Percentiles rank a stretch among this genome's conserved stretches.
Conservation (phyloP, 2,329 filamentous ascomycete species). For the Leptoxyphium fumago region DNA sequence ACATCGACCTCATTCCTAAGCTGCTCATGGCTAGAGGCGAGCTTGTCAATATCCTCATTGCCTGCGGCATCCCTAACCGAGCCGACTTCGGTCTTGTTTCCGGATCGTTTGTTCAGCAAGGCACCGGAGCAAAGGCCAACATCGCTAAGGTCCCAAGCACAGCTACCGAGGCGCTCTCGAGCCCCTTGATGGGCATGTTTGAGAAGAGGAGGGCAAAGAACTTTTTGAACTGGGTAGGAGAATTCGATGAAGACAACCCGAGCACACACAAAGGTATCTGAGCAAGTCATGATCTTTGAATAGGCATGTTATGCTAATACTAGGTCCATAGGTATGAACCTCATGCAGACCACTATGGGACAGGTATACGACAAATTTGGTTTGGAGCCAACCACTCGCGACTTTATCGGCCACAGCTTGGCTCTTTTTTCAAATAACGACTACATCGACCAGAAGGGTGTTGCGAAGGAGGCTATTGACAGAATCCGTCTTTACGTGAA, state of each 20-base stretch:
- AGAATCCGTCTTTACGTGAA: conserved; percentile 94
- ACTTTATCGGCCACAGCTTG: conserved; percentile 98
- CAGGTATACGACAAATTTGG: conserved; percentile 98
- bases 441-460: conserved; percentile 61
- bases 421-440: conserved; percentile 83
- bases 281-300: background rate
- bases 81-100: conserved; percentile 53
- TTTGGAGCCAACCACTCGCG: conserved; percentile 73
- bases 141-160: conserved; percentile 95
- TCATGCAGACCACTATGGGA: conserved; percentile 75
- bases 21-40: conserved; percentile 97
- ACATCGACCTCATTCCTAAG: conserved; percentile 97
- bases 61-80: conserved; percentile 56
- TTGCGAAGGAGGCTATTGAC: conserved; percentile 71
- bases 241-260: conserved; percentile 68
- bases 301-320: conserved; percentile 5
- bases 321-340: conserved; percentile 50
- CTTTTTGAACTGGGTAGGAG: conserved; percentile 90
- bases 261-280: conserved; percentile 73
- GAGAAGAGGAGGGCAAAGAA: conserved; percentile 95
- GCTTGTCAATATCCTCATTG: conserved; percentile 95
- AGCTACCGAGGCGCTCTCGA: conserved; percentile 76
- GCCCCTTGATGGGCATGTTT: conserved; percentile 90
- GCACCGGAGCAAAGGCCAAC: conserved; percentile 64
- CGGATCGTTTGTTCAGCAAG: conserved; percentile 92